Base-by-base conservation (phyloP, 148 eudicot genomes). In the Euryodendron excelsum region DNA sequence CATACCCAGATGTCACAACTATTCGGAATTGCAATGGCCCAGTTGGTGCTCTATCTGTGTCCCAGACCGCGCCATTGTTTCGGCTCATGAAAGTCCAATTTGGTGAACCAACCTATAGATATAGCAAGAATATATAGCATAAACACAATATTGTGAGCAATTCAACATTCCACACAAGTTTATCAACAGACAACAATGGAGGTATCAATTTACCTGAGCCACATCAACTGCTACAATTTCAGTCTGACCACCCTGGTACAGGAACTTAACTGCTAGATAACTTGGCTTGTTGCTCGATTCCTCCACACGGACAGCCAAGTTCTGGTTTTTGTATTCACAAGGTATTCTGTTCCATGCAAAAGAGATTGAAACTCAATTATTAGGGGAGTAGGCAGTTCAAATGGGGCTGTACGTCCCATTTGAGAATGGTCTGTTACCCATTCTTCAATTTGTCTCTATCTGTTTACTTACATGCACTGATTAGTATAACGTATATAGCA, bases 231-330 rank as follows among this genome's bases (percentile, higher is more conserved):
- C 87, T 9, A 87, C 86, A 13, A 95, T 95, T 67, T 95, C 91
- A 0, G 98, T 95, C 79, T 93, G 98, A 15, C 98, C 98, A 53
- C 98, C 98, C 88, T 93, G 96, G 81, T 85, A 91, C 23, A 95
- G 82, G 81, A 95, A 56, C 77, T 88, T 88, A 45, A 95, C 85
- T 5, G 91, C 94, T 69, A 95, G 84, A 70, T 93, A 87, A 66
- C 88, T 65, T n/a, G 94, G 92, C 67, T 85, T 85, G 30, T 82
- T 50, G 85, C 97, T 95, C 1, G 72, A 79, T 65, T 95, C 97
- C 73, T 91, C 96, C 44, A 95, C 94, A 5, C 94, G 88, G 39
- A 95, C 67, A 0, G 88, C 88, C 83, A 95, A 59, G 52, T 90
- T 90, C 83, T 82, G 79, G 27, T 89, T 87, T 69, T 88, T 83